These are phyloP conservation scores for Fraxinus americana DNA, from an alignment of 257 asterid genomes.

Conservation along the genomic window DNA sequence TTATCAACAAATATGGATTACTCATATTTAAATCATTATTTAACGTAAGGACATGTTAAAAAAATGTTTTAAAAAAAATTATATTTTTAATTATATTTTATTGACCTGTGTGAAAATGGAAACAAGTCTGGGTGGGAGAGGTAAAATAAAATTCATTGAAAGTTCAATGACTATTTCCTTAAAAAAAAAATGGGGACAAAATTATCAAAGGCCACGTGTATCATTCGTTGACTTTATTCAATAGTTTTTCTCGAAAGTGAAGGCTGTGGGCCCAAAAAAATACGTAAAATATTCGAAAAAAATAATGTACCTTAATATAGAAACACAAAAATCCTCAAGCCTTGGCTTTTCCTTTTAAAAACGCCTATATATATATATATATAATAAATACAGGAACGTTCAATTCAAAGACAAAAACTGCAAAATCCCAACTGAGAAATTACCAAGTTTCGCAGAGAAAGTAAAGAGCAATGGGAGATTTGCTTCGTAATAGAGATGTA, in stretches of 20 bases:
- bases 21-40: no score
- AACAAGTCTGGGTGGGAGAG: no score
- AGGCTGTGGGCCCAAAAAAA: neutral
- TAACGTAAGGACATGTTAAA: no score
- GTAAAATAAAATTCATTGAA: neutral
- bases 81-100: no score
- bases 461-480: conserved; percentile 19
- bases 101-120: no score
- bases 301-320: neutral
- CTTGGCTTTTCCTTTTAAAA: neutral
- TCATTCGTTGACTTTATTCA: neutral
- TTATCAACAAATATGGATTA: no score
- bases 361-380: neutral
- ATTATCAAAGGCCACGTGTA: neutral
- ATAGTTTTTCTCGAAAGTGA: neutral
- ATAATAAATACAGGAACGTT: neutral
- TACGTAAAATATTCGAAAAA: neutral
- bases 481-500: neutral
- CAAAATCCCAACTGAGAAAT: neutral
- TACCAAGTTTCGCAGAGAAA: neutral
- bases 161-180: neutral
- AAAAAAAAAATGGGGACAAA: neutral
- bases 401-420: neutral
- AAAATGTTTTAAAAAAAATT: no score
- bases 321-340: neutral